These are phyloP conservation scores for Metarhizium humberi DNA, from an alignment of 2,329 filamentous ascomycete species.

Conservation along the genomic window DNA sequence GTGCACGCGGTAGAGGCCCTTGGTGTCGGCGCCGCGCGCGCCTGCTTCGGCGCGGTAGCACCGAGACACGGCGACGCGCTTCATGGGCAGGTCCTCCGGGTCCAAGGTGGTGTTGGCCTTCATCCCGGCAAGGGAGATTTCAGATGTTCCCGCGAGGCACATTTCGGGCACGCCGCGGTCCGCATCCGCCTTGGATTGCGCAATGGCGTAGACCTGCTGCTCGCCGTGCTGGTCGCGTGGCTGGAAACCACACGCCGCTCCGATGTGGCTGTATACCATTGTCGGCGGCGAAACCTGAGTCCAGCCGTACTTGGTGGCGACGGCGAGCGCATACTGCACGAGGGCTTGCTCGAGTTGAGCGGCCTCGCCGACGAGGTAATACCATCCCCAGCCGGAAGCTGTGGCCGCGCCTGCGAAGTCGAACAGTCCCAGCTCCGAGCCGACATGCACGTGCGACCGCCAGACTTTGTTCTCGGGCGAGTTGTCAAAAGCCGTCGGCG, in stretches of 20 bases:
- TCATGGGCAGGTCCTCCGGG: conserved; percentile 59
- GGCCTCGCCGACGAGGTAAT: conserved; percentile 86
- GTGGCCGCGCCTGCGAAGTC: conserved; percentile 76
- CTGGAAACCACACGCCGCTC: conserved; percentile 85
- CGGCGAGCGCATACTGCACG: conserved; percentile 71
- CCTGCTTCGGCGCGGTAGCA: conserved; percentile 95
- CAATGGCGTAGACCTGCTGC: conserved; percentile 80
- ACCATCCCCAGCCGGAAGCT: conserved; percentile 96
- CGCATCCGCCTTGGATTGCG: conserved; percentile 54
- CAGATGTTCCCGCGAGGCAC: conserved; percentile 78
- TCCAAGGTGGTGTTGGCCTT: conserved; percentile 65
- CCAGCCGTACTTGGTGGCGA: conserved; percentile 69
- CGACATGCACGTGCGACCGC: conserved; percentile 80
- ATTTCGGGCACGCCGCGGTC: conserved; percentile 57
- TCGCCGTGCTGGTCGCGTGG: conserved; percentile 85
- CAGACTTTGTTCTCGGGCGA: conserved; percentile 31
- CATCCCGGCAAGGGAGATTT: conserved; percentile 91
- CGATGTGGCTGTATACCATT: conserved; percentile 86
- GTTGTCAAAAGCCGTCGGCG: conserved; percentile 33
- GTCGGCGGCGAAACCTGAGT: conserved; percentile 73
- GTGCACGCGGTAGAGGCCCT: conserved; percentile 92
- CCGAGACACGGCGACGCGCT: conserved; percentile 75
- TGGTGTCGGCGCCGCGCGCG: conserved; percentile 79
- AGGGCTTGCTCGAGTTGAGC: conserved; percentile 93
- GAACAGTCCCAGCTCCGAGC: conserved; percentile 74